Evolutionary conservation across 495 filamentous ascomycete genomes (phyloP).

Genomic region (Penicillium fimorum): DNA sequence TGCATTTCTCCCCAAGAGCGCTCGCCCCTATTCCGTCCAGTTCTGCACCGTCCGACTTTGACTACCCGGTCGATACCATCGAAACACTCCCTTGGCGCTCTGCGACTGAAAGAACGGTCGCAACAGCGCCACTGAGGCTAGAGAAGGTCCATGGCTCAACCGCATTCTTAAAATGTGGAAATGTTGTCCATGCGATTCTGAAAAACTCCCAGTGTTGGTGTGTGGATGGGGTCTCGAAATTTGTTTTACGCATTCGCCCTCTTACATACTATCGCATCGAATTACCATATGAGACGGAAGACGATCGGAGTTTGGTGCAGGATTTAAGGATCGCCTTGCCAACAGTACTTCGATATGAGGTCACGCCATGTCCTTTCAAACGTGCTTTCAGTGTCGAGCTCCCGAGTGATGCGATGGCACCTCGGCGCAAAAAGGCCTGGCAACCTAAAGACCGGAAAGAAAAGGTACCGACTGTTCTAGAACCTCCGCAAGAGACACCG

Average conservation of each 20-base stretch:
- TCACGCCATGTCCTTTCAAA: constrained; percentile 81
- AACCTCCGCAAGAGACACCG: constrained; percentile 2
- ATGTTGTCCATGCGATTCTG: constrained; percentile 76
- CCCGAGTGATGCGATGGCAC: constrained; percentile 65
- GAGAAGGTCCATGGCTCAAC: constrained; percentile 79
- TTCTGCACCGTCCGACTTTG: constrained; percentile 45
- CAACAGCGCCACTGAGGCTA: constrained; percentile 73
- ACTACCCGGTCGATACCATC: constrained; percentile 44
- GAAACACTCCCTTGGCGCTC: constrained; percentile 70
- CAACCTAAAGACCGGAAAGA: constrained; percentile 58
- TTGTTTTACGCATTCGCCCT: constrained; percentile 74
- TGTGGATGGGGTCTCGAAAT: constrained; percentile 79
- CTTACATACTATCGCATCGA: constrained; percentile 89
- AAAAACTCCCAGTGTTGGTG: constrained; percentile 91
- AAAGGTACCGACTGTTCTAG: constrained; percentile 24
- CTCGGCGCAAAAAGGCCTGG: constrained; percentile 68
- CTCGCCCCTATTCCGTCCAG: constrained; percentile 43
- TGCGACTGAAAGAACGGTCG: constrained; percentile 75
- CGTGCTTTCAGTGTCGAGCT: constrained; percentile 71
- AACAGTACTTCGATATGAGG: constrained; percentile 76
- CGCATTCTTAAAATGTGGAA: constrained; percentile 80
- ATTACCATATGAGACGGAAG: constrained; percentile 59
- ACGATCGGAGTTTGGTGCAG: constrained; percentile 58
- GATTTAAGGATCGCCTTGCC: constrained; percentile 67
- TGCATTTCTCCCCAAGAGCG: constrained; percentile 55